phyloP scores from a whole-genome alignment of 331 rosid genomes.

The Erythrophleum ivorense region DNA sequence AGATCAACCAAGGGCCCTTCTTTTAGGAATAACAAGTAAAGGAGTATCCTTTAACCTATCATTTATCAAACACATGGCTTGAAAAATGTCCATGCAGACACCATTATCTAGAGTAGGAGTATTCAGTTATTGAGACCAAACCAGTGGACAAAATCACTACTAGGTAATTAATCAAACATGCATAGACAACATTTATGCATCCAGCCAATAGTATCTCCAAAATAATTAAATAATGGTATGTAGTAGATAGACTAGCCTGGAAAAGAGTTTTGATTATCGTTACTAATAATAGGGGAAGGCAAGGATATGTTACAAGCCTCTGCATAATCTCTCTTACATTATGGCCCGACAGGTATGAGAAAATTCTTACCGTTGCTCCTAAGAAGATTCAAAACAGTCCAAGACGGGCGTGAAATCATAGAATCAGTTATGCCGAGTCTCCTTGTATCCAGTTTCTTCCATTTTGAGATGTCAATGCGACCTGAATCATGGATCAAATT shows the following conservation, averaged over 20 bases:
- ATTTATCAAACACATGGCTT: conserved; percentile 5
- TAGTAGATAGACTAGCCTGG: conserved; percentile 18
- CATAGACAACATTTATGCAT: background rate
- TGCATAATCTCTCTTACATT: conserved; percentile 17
- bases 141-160: background rate
- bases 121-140: conserved; percentile 26
- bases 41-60: conserved; percentile 26
- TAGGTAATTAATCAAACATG: background rate
- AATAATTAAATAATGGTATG: background rate
- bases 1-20: conserved; percentile 23
- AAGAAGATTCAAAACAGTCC: conserved; percentile 44
- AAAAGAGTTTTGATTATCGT: conserved; percentile 28
- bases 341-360: conserved; percentile 5
- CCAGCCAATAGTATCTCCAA: background rate
- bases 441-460: conserved; percentile 15
- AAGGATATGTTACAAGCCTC: conserved; percentile 19
- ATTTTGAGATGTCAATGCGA: conserved; percentile 23
- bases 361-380: conserved; percentile 39
- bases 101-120: conserved; percentile 17
- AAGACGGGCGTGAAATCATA: conserved; percentile 45
- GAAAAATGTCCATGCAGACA: background rate
- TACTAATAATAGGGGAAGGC: background rate
- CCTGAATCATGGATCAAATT: conserved; percentile 38
- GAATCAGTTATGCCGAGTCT: conserved; percentile 45
- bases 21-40: background rate